phyloP scores from a whole-genome alignment of 2,329 filamentous ascomycete genomes.

The Hypoxylon sp. region DNA sequence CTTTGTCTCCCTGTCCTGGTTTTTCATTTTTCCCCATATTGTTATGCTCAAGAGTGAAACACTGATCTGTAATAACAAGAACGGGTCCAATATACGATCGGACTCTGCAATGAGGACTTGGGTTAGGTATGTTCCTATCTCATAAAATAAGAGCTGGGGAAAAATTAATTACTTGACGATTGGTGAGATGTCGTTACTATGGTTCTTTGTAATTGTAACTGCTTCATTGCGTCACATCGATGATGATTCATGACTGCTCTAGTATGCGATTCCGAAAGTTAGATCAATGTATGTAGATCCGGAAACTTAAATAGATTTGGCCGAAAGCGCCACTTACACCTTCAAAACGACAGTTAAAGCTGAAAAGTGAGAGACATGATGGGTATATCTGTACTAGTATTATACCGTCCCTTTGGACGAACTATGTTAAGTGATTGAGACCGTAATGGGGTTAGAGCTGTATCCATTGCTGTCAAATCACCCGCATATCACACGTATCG shows the following conservation, averaged over 20 bases:
- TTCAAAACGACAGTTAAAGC: not conserved
- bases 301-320: conserved; percentile 1
- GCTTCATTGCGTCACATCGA: conserved; percentile 42
- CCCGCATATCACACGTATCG: not conserved
- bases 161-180: not conserved
- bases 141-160: not conserved
- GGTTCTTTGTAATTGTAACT: conserved; percentile 18
- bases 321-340: conserved; percentile 22
- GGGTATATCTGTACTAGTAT: too few species aligned
- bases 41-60: not conserved
- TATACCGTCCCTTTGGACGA: not conserved
- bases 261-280: conserved; percentile 33
- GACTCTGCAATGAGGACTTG: not conserved
- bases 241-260: conserved; percentile 50
- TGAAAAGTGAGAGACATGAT: not conserved
- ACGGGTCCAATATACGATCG: not conserved
- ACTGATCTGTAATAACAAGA: not conserved
- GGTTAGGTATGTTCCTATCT: not conserved
- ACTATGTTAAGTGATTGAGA: not conserved
- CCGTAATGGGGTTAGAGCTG: not conserved
- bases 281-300: conserved; percentile 18
- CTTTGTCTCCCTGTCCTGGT: conserved; percentile 51
- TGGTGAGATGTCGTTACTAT: not conserved
- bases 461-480: not conserved
- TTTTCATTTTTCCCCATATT: conserved; percentile 35